Percentiles rank a stretch among this genome's conserved stretches.
Conservation (phyloP, 805 yeast species). For the Starmera pachycereana region DNA sequence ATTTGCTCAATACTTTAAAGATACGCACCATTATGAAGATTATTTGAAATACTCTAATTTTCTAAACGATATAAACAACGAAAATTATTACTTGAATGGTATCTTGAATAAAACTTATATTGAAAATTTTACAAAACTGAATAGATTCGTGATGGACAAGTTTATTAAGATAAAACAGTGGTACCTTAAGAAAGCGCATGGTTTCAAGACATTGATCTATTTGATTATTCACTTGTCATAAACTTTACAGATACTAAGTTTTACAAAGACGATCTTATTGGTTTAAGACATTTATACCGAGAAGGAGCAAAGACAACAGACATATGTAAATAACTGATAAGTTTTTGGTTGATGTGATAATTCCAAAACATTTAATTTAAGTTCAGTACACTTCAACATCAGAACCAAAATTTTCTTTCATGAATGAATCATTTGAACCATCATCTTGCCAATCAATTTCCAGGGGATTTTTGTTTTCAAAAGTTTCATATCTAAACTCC, state of each 20-base stretch:
- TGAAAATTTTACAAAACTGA: constrained; percentile 31
- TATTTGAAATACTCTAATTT: constrained; percentile 50
- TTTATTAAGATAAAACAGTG: constrained; percentile 57
- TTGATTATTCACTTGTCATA: constrained; percentile 27
- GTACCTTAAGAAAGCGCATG: constrained; percentile 67
- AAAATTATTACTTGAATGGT: constrained; percentile 20
- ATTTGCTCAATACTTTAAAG: constrained; percentile 73
- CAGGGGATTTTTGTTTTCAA: not conserved
- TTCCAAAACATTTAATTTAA: not conserved
- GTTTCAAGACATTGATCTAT: constrained; percentile 44
- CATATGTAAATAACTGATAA: constrained; percentile 60
- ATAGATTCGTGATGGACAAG: constrained; percentile 46
- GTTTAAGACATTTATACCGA: constrained; percentile 38
- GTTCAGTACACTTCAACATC: constrained; percentile 15
- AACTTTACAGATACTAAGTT: constrained; percentile 39
- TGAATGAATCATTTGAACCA: not conserved
- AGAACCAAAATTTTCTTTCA: constrained; percentile 10
- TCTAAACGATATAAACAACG: constrained; percentile 61
- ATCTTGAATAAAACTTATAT: constrained; percentile 29
- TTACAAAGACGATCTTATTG: constrained; percentile 48
- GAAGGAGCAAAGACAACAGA: constrained; percentile 33
- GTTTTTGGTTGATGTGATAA: constrained; percentile 33
- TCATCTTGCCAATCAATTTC: not conserved
- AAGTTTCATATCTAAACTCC: not conserved
- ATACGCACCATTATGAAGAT: constrained; percentile 38